phyloP scores from a whole-genome alignment of 768 basidiomycete species.

The Fomitopsis pulvina region DNA sequence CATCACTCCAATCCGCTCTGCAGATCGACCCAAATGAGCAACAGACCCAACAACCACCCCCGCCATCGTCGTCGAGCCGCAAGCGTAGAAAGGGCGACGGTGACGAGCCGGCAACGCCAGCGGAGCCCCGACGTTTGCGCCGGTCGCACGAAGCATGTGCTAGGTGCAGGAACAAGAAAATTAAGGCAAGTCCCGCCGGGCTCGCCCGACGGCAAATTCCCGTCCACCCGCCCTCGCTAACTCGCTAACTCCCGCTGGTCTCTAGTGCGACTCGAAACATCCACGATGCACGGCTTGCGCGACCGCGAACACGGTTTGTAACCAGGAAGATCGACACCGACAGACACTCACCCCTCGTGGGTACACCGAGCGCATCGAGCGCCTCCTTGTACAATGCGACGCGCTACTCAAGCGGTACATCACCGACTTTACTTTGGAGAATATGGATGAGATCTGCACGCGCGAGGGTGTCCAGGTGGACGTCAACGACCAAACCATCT shows the following conservation, averaged over 20 bases:
- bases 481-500: constrained; percentile 9
- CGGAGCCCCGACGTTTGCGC: constrained; percentile 75
- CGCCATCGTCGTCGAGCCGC: constrained; percentile 28
- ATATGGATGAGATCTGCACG: constrained; percentile 56
- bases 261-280: constrained; percentile 86
- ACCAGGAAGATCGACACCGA: constrained; percentile 84
- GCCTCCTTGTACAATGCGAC: constrained; percentile 71
- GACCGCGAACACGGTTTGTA: constrained; percentile 70
- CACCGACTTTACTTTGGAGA: constrained; percentile 59
- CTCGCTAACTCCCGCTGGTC: constrained; percentile 21
- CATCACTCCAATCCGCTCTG: constrained; percentile 53
- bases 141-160: constrained; percentile 91
- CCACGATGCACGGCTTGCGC: constrained; percentile 83
- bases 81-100: constrained; percentile 54
- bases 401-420: constrained; percentile 71
- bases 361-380: constrained; percentile 77
- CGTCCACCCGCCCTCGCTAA: constrained; percentile 36
- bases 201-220: constrained; percentile 78
- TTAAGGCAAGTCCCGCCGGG: constrained; percentile 61
- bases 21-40: constrained; percentile 65
- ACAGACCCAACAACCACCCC: constrained; percentile 33
- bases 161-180: constrained; percentile 93
- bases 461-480: constrained; percentile 60
- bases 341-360: constrained; percentile 83
- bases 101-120: constrained; percentile 48